phyloP scores from a whole-genome alignment of 306 rosid genomes.

The Cucumis hystrix region DNA sequence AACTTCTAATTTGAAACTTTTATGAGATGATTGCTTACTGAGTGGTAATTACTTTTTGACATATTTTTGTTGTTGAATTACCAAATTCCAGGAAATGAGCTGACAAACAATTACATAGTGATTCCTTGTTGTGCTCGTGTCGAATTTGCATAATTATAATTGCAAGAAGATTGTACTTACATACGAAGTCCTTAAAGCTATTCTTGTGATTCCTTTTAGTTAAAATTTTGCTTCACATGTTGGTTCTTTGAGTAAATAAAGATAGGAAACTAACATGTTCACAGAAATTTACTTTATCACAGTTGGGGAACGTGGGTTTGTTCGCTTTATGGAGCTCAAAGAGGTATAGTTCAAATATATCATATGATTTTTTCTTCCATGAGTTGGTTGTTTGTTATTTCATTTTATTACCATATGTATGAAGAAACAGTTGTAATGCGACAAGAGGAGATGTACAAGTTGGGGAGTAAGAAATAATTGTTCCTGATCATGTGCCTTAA shows the following conservation, averaged over 20 bases:
- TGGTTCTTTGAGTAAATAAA: constrained; percentile 17
- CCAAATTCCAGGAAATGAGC: neutral
- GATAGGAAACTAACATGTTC: constrained; percentile 29
- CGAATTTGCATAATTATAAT: constrained; percentile 70
- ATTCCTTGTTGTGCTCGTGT: constrained; percentile 72
- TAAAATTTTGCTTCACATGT: constrained; percentile 40
- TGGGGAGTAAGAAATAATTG: neutral
- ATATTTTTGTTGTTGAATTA: neutral
- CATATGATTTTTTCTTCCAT: neutral
- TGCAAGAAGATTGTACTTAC: constrained; percentile 74
- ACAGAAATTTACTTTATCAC: constrained; percentile 46
- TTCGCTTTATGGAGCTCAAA: constrained; percentile 85
- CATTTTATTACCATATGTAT: neutral
- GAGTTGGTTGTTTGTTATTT: neutral
- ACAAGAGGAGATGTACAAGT: neutral
- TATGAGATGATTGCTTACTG: neutral
- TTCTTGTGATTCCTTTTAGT: constrained; percentile 40
- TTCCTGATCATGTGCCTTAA: neutral
- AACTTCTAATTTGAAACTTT: neutral
- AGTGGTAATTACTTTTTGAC: neutral
- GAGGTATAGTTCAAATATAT: constrained; percentile 35
- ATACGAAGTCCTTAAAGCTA: constrained; percentile 79
- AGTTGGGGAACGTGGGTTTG: constrained; percentile 74
- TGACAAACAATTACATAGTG: constrained; percentile 10
- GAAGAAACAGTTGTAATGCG: neutral